Evolutionary conservation across 257 asterid genomes (phyloP).

Genomic region (Hygrophila difformis): DNA sequence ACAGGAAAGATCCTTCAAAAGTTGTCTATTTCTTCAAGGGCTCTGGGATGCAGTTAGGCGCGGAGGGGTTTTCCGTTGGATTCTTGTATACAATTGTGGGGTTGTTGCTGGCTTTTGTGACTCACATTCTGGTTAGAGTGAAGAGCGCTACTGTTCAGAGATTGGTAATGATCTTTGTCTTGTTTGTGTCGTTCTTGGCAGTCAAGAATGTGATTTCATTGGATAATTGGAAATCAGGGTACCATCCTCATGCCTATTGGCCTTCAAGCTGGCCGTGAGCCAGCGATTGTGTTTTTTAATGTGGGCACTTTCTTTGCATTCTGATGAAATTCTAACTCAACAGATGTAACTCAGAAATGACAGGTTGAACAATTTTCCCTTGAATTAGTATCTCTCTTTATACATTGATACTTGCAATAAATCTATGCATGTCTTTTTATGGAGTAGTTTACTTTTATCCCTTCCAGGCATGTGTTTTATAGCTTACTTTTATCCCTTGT

Average conservation of each 20-base stretch:
- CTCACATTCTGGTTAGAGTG: conserved; percentile 47
- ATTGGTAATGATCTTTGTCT: conserved; percentile 40
- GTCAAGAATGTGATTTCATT: conserved; percentile 67
- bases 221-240: conserved; percentile 98
- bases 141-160: conserved; percentile 55
- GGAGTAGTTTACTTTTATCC: too few species aligned
- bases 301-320: too few species aligned
- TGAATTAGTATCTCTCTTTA: neutral
- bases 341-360: conserved; percentile 7
- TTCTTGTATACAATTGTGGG: conserved; percentile 81
- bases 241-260: conserved; percentile 72
- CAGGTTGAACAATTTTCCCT: neutral
- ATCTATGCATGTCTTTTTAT: too few species aligned
- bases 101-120: conserved; percentile 55
- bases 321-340: conserved; percentile 26
- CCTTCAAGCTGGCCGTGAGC: conserved; percentile 78
- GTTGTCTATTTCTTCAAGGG: conserved; percentile 75
- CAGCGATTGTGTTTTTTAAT: too few species aligned
- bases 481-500: too few species aligned
- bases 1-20: conserved; percentile 64
- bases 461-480: too few species aligned
- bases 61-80: conserved; percentile 81
- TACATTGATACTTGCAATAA: neutral
- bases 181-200: conserved; percentile 74
- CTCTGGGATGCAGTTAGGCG: conserved; percentile 89